These are phyloP conservation scores for Solanum chiquidenum DNA, from an alignment of 257 asterid genomes.

Conservation along the genomic window DNA sequence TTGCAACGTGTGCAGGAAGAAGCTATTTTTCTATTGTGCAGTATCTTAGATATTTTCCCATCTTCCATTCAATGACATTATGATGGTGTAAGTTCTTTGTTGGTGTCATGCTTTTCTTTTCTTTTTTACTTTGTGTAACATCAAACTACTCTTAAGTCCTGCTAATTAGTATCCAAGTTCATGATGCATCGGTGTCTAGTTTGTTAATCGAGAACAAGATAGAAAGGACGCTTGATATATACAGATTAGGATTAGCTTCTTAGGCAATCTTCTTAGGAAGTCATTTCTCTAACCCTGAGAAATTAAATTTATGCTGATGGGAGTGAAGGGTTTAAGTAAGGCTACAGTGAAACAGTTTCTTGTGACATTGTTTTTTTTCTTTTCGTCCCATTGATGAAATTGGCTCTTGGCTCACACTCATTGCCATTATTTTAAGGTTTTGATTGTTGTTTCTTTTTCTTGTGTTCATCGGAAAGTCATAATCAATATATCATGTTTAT, in stretches of 20 bases:
- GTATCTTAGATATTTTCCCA: slow-evolving; percentile 52
- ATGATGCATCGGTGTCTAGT: neutral
- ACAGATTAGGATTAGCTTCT: neutral
- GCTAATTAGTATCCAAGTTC: neutral
- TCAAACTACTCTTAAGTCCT: neutral
- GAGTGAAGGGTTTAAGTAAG: neutral
- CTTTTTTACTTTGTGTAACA: neutral
- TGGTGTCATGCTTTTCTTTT: neutral
- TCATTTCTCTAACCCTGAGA: neutral
- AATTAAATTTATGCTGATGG: neutral
- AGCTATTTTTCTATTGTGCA: slow-evolving; percentile 47
- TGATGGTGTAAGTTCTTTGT: slow-evolving; percentile 52
- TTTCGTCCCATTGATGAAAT: neutral
- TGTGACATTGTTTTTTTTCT: neutral
- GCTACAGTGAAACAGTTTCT: neutral
- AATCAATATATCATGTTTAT: neutral
- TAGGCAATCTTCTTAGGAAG: neutral
- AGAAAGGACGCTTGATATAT: neutral
- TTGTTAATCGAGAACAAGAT: neutral
- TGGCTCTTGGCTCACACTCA: neutral
- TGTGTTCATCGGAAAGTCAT: neutral
- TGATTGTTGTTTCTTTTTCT: neutral
- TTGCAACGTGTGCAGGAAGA: slow-evolving; percentile 45
- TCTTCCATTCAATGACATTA: slow-evolving; percentile 54
- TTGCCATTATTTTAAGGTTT: neutral